These are phyloP conservation scores for Athelia psychrophila DNA, from an alignment of 1,284 basidiomycete genomes.

Conservation along the genomic window DNA sequence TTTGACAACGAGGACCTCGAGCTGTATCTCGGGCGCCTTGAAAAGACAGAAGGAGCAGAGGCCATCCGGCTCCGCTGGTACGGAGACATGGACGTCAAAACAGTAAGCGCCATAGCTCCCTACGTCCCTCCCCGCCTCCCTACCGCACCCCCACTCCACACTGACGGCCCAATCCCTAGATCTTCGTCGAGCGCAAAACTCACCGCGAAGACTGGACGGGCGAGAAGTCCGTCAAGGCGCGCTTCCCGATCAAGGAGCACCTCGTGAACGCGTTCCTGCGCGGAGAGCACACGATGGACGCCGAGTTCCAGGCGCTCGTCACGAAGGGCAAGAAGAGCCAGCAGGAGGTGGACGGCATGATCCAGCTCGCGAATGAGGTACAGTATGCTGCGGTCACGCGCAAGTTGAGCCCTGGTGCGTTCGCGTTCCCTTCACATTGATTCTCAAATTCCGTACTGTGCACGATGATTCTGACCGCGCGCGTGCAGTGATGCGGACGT, in stretches of 20 bases:
- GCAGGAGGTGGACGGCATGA: conserved; percentile 93
- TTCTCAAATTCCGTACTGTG: conserved; percentile 4
- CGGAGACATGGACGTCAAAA: conserved; percentile 85
- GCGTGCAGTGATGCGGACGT: conserved; percentile 86
- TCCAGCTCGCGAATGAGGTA: conserved; percentile 94
- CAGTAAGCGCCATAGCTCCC: conserved; percentile 39
- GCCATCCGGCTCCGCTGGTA: conserved; percentile 98
- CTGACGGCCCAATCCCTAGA: conserved; percentile 41
- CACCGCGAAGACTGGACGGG: conserved; percentile 99
- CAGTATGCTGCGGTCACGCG: conserved; percentile 91
- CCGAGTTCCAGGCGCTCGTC: conserved; percentile 87
- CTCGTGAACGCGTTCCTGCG: conserved; percentile 90
- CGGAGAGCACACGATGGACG: conserved; percentile 93
- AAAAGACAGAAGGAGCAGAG: conserved; percentile 99
- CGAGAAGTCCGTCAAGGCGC: conserved; percentile 98
- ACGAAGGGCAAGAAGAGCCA: conserved; percentile 94
- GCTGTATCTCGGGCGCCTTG: conserved; percentile 94
- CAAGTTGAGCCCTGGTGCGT: conserved; percentile 76
- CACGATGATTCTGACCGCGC: conserved; percentile 1
- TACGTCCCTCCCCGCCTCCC: neutral
- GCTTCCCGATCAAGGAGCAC: conserved; percentile 96
- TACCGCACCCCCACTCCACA: neutral
- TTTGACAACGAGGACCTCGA: conserved; percentile 96
- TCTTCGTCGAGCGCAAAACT: conserved; percentile 98
- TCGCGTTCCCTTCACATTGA: neutral